Evolutionary conservation across 257 asterid genomes (phyloP).

Genomic region (Rhazya stricta): DNA sequence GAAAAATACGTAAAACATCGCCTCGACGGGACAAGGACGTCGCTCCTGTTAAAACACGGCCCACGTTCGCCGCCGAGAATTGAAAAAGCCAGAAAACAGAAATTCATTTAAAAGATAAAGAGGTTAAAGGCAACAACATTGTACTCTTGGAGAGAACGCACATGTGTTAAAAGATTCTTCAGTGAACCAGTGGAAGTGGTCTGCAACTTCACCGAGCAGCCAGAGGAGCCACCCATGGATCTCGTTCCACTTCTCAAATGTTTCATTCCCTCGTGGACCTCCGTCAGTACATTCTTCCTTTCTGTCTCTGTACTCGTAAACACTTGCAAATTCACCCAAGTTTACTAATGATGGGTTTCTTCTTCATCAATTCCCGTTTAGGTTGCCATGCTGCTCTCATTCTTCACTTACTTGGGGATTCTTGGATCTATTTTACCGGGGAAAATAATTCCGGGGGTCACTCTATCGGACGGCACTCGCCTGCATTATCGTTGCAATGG

Average conservation of each 20-base stretch:
- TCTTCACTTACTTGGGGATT: constrained; percentile 59
- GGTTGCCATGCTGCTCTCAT: constrained; percentile 58
- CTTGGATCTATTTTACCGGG: constrained; percentile 86
- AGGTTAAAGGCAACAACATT: background rate
- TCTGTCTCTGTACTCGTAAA: constrained; percentile 7
- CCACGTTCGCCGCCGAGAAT: background rate
- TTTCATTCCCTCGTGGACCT: constrained; percentile 60
- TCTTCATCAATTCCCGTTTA: constrained; percentile 4
- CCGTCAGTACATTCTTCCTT: constrained; percentile 39
- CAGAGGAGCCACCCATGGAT: constrained; percentile 43
- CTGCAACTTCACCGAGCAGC: constrained; percentile 9
- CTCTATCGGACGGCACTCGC: constrained; percentile 69
- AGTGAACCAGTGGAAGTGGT: background rate
- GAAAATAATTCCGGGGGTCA: constrained; percentile 59
- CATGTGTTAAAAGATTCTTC: background rate
- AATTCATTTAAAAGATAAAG: background rate
- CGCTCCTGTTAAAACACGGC: too few species aligned
- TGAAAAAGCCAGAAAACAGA: background rate
- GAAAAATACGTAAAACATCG: too few species aligned
- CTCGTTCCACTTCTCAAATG: constrained; percentile 39
- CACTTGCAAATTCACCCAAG: background rate
- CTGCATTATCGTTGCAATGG: constrained; percentile 87
- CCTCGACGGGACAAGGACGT: too few species aligned
- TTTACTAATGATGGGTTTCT: background rate
- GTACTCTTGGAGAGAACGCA: background rate